Evolutionary conservation across 371 early-diverging fungal species (phyloP), one percentile per base, ranked within the genome.

Genomic region (Circinella umbellata): DNA sequence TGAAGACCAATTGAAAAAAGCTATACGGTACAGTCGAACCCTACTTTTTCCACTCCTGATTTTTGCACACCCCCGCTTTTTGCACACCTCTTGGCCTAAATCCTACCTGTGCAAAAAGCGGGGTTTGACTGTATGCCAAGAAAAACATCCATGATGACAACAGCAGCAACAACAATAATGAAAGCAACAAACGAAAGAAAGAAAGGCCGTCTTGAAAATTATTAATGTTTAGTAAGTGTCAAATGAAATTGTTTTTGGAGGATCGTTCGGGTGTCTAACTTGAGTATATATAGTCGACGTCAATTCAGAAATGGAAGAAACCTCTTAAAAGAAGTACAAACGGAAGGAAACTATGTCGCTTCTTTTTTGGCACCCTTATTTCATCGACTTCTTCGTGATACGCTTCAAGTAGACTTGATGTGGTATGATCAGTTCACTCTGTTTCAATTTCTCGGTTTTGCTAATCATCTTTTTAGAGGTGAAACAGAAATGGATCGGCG

Each of bases 211-310:
- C 49, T 49, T 49, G 49, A 49, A 49, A 49, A 4, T 49, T 4
- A 49, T 49, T 49, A 49, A 49, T 49, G 17, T 49, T 8, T 49
- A 49, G 49, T 49, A 49, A 49, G 49, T 49, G 49, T 49, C n/a
- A 49, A 49, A 49, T 49, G 49, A 49, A 49, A 49, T 49, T 49
- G 49, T 49, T 49, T 49, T 49, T 49, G 49, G 14, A 49, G n/a
- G 49, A 49, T 49, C 14, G 49, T 49, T 49, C 49, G 49, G 14
- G 17, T 49, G 49, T 49, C 49, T 49, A 49, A 49, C 49, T 49
- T 11, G 4, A 49, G 15, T 49, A 49, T 49, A 49, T 49, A 49
- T 49, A 49, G 17, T 49, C 49, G 49, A 8, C 49, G n/a, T 49
- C 49, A 49, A 49, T 49, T 49, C 49, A 49, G 49, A 49, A 49